Conservation (phyloP, 2,329 filamentous ascomycete genomes). For the Xylaria polymorpha region DNA sequence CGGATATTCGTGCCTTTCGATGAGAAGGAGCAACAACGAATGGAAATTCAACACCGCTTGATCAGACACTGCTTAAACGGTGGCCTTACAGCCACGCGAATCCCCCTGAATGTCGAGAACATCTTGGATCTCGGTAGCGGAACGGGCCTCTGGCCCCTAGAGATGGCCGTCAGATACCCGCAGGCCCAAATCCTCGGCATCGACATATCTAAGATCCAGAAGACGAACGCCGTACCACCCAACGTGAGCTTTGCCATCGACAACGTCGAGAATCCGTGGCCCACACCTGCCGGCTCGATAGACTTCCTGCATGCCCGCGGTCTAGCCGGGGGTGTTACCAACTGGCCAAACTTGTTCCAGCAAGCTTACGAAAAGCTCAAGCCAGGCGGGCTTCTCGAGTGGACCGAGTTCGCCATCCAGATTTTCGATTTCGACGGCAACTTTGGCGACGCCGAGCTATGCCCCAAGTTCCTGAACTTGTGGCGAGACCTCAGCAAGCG, state of each 20-base stretch:
- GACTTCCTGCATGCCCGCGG: slow-evolving; percentile 60
- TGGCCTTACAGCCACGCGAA: slow-evolving; percentile 46
- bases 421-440: slow-evolving; percentile 55
- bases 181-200: slow-evolving; percentile 55
- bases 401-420: slow-evolving; percentile 56
- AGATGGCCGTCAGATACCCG: slow-evolving; percentile 56
- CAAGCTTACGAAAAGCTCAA: slow-evolving; percentile 56
- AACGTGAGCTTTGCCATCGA: slow-evolving; percentile 70
- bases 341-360: slow-evolving; percentile 54
- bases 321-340: slow-evolving; percentile 58
- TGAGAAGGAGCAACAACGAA: slow-evolving; percentile 45
- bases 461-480: slow-evolving; percentile 52
- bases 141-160: slow-evolving; percentile 57
- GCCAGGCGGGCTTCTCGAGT: slow-evolving; percentile 59
- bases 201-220: slow-evolving; percentile 56
- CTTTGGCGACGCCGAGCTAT: slow-evolving; percentile 49
- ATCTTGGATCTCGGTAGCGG: slow-evolving; percentile 59
- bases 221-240: slow-evolving; percentile 61
- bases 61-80: slow-evolving; percentile 48
- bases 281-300: slow-evolving; percentile 44
- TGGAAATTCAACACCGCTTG: slow-evolving; percentile 46
- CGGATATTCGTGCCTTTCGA: slow-evolving; percentile 49
- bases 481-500: slow-evolving; percentile 47
- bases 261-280: slow-evolving; percentile 64
- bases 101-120: slow-evolving; percentile 44